Base-by-base conservation (phyloP, 768 basidiomycete species). In the Lactarius sanguifluus region DNA sequence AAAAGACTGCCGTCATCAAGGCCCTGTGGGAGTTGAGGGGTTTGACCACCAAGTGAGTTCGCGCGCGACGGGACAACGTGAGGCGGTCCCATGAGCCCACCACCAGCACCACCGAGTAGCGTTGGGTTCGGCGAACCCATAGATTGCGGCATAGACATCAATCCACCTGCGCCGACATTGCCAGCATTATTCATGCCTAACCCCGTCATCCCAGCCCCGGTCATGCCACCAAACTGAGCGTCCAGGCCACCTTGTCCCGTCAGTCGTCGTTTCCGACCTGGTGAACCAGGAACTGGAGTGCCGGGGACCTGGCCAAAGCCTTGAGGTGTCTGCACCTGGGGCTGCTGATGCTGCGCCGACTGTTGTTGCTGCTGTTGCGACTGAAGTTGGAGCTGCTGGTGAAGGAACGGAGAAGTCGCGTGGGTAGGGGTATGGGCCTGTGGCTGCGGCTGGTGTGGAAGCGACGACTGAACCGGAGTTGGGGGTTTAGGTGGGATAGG, bases 21-120 rank as follows among this genome's bases (percentile, higher is more conserved):
- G 62, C 62, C 59, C 45, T 76, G 78, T 62, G 74, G 67, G 54
- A 75, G 73, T 38, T 66, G 64, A 38, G 59, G 25, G 20, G 50
- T 50, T 38, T 52, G 65, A 8, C 68, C 61, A 28, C 59, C 67
- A 59, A 23, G 73, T 70, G 69, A 71, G 61, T 38, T 73, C 66
- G 32, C 69, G 64, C 59, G 76, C 69, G 45, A 72, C 66, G 64
- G 77, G 62, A 64, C 69, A 36, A 62, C 65, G 45, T 62, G 70
- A 45, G 80, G 80, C 5, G 78, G 80, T 13, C 78, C 78, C 80
- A 80, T 81, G 54, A 79, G 64, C 28, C 78, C 74, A 38, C 75
- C 75, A 2, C 71, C 72, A 13, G 74, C 72, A 23, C 73, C 75
- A n/a, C 73, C 75, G 69, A 74, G 67, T 30, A 76, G 69, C 56